Conservation (phyloP, 2,329 filamentous ascomycete species). For the Sclerotiophoma versabilis region DNA sequence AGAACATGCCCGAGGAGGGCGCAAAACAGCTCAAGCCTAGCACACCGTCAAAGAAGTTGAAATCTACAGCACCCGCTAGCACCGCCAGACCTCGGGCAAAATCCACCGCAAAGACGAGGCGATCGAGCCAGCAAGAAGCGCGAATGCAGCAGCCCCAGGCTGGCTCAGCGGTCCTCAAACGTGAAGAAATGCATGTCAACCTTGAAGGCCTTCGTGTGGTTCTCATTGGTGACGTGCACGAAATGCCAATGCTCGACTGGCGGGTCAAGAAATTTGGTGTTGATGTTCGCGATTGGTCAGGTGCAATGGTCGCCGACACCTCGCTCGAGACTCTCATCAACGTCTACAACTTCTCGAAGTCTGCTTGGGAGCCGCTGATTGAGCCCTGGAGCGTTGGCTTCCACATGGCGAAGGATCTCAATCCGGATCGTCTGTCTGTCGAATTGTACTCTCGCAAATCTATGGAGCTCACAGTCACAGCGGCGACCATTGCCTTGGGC, state of each 20-base stretch:
- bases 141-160: slow-evolving; percentile 62
- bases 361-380: slow-evolving; percentile 93
- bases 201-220: slow-evolving; percentile 91
- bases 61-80: slow-evolving; percentile 55
- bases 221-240: slow-evolving; percentile 93
- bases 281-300: slow-evolving; percentile 89
- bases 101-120: slow-evolving; percentile 54
- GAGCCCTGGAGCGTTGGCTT: slow-evolving; percentile 97
- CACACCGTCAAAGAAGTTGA: slow-evolving; percentile 56
- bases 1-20: slow-evolving; percentile 58
- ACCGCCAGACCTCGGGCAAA: slow-evolving; percentile 57
- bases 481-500: slow-evolving; percentile 88
- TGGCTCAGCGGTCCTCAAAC: slow-evolving; percentile 64
- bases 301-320: slow-evolving; percentile 83
- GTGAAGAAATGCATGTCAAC: slow-evolving; percentile 84
- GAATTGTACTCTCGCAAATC: slow-evolving; percentile 88
- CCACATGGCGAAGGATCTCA: slow-evolving; percentile 79
- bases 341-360: slow-evolving; percentile 99
- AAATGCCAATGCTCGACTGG: slow-evolving; percentile 92
- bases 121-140: slow-evolving; percentile 60
- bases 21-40: slow-evolving; percentile 63
- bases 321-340: slow-evolving; percentile 95
- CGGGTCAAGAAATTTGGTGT: slow-evolving; percentile 90
- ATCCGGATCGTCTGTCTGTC: slow-evolving; percentile 78
- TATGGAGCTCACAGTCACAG: slow-evolving; percentile 91